Evolutionary conservation across 2,329 filamentous ascomycete genomes (phyloP), one percentile per base, ranked within the genome.

Genomic region (Neofusicoccum parvum): DNA sequence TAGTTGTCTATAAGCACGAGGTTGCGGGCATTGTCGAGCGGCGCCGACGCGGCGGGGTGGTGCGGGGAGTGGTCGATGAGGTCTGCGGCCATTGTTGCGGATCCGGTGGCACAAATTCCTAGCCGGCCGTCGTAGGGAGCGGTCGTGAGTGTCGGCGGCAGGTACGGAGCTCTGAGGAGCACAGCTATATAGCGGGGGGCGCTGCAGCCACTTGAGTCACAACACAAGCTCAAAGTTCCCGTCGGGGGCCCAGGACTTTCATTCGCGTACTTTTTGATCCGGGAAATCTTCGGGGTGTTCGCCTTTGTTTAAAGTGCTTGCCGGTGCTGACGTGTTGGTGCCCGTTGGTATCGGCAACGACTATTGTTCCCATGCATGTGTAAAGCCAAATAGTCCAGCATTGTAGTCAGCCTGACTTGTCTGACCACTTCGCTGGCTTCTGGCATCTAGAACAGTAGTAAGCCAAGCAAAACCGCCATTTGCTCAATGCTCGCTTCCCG

Each of bases 1-100:
- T 98, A 99, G 80, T 99, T 99, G 84, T 99, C 95, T 73, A 99
- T 97, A 69, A 99, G 85, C 68, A 99, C 87, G 66, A 99, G 86
- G 79, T 98, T 98, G 65, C 90, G 91, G 32, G 95, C 95, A 59
- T 89, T 93, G 27, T 90, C 78, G 62, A 97, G 83, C 41, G 89
- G 88, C 62, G 88, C 83, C 36, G 89, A 89, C 62, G 90, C 89
- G 69, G 90, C 86, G 67, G 92, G 91, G 78, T 97, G 89, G 76
- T 90, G 89, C 73, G 94, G 93, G 67, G 94, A 97, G 79, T 97
- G 89, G 76, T 97, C 94, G 68, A 90, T 83, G 48, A 90, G 72
- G 67, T 79, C 82, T 70, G 80, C 76, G 65, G 76, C 70, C 68
- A 79, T 71, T 82, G 84, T 84, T 32, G 62, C 51, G 50, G 6